Percentiles rank a stretch among this genome's conserved stretches.
These are phyloP conservation scores for Pyrenochaeta sp. DNA, from an alignment of 2,329 filamentous ascomycete species.

Conservation along the genomic window DNA sequence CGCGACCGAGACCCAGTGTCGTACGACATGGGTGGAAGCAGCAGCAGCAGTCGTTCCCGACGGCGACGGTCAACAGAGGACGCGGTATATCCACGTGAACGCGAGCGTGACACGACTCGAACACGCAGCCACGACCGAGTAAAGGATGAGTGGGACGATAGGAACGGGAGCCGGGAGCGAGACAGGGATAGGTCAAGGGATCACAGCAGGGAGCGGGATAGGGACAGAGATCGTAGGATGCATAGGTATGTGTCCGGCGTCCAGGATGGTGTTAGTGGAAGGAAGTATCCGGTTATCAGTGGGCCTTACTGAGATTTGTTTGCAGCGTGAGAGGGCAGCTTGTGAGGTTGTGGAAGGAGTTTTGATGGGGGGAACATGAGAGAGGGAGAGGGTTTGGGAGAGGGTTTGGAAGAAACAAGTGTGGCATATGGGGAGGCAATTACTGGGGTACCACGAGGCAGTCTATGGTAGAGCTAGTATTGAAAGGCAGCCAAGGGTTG, in stretches of 20 bases:
- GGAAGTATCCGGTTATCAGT: slow-evolving; percentile 40
- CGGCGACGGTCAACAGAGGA: slow-evolving; percentile 36
- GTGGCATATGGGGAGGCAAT: too few relatives aligned
- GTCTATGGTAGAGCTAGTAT: not conserved
- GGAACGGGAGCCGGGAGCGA: slow-evolving; percentile 22
- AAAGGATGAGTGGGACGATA: slow-evolving; percentile 36
- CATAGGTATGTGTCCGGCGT: slow-evolving; percentile 47
- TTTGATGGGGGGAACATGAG: slow-evolving; percentile 14
- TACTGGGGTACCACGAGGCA: too few relatives aligned
- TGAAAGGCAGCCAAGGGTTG: not conserved
- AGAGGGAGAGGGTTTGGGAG: not conserved
- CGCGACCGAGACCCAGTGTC: slow-evolving; percentile 4
- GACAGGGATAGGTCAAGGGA: slow-evolving; percentile 20
- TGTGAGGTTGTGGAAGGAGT: slow-evolving; percentile 28
- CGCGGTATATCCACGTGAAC: slow-evolving; percentile 34
- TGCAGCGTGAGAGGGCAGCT: slow-evolving; percentile 25
- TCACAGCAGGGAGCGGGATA: slow-evolving; percentile 22
- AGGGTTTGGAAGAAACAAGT: too few relatives aligned
- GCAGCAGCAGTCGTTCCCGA: slow-evolving; percentile 19
- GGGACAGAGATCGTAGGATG: slow-evolving; percentile 25
- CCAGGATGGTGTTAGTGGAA: slow-evolving; percentile 45
- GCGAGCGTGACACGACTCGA: slow-evolving; percentile 24
- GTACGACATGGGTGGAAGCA: slow-evolving; percentile 12
- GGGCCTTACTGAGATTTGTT: slow-evolving; percentile 28
- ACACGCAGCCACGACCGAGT: slow-evolving; percentile 41